These are phyloP conservation scores for Pleurotus sapidus DNA, from an alignment of 768 basidiomycete genomes.

Conservation along the genomic window DNA sequence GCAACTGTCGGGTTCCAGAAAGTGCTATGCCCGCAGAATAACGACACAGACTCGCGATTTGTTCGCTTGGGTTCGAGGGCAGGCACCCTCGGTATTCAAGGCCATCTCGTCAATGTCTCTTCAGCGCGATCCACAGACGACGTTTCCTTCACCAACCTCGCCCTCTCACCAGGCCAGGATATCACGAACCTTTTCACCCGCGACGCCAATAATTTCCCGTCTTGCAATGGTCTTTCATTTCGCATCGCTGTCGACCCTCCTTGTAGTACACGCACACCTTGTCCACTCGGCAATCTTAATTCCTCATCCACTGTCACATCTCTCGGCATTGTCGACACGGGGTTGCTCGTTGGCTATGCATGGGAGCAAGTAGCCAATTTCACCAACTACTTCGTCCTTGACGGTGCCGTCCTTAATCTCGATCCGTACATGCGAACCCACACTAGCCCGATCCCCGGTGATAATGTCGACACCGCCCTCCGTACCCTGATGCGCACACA, in stretches of 20 bases:
- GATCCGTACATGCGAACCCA: slow-evolving; percentile 80
- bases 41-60: slow-evolving; percentile 41
- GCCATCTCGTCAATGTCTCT: slow-evolving; percentile 74
- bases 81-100: slow-evolving; percentile 74
- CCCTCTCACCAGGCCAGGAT: slow-evolving; percentile 73
- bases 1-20: slow-evolving; percentile 92
- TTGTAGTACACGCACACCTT: slow-evolving; percentile 58
- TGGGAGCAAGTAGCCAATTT: slow-evolving; percentile 85
- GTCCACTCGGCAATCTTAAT: slow-evolving; percentile 65
- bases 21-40: slow-evolving; percentile 78
- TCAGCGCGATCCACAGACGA: slow-evolving; percentile 42
- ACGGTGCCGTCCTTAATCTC: slow-evolving; percentile 94
- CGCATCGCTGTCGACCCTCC: slow-evolving; percentile 73
- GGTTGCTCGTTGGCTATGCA: slow-evolving; percentile 76
- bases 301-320: slow-evolving; percentile 50
- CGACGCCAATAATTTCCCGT: slow-evolving; percentile 55
- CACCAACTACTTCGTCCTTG: slow-evolving; percentile 79
- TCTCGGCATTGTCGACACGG: slow-evolving; percentile 67
- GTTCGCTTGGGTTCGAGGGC: slow-evolving; percentile 51
- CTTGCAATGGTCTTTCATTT: slow-evolving; percentile 62
- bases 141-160: slow-evolving; percentile 59
- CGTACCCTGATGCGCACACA: slow-evolving; percentile 62
- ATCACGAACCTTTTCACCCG: slow-evolving; percentile 86
- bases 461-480: slow-evolving; percentile 80
- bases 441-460: slow-evolving; percentile 60